These are phyloP conservation scores for Casuarina cunninghamiana DNA, from an alignment of 306 rosid species.

Conservation along the genomic window DNA sequence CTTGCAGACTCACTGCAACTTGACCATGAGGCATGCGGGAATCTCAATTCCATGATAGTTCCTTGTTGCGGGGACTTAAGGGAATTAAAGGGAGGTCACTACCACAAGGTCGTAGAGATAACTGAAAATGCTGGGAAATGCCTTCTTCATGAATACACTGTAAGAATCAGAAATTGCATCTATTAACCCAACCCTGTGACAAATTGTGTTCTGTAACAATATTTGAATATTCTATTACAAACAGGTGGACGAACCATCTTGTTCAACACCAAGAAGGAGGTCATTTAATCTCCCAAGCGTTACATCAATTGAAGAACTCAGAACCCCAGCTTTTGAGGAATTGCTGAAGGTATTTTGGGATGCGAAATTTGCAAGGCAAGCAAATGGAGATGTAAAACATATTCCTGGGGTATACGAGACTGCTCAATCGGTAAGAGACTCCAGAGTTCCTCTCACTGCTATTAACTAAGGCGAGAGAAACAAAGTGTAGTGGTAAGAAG, in stretches of 20 bases:
- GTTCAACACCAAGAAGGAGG: constrained; percentile 95
- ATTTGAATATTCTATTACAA: constrained; percentile 8
- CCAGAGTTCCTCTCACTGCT: constrained; percentile 97
- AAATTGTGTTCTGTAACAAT: neutral
- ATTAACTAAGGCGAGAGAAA: constrained; percentile 61
- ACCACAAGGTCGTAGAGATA: constrained; percentile 87
- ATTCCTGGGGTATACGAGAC: constrained; percentile 64
- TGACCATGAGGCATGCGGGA: constrained; percentile 91
- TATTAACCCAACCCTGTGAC: neutral
- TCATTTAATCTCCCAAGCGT: constrained; percentile 81
- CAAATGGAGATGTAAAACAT: constrained; percentile 87
- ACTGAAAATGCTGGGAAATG: constrained; percentile 89
- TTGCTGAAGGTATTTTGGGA: constrained; percentile 88
- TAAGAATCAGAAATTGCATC: constrained; percentile 26
- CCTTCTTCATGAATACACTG: constrained; percentile 83
- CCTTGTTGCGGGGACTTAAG: constrained; percentile 93
- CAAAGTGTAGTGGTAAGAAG: constrained; percentile 5
- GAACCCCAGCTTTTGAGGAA: constrained; percentile 94
- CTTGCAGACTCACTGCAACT: constrained; percentile 90
- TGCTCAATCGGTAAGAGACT: constrained; percentile 82
- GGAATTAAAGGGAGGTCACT: constrained; percentile 90
- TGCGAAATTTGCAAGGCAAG: constrained; percentile 60
- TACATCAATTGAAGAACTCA: constrained; percentile 83
- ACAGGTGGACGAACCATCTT: constrained; percentile 96
- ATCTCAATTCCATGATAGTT: constrained; percentile 70